Percentiles rank a stretch among this genome's conserved stretches.
Conservation (phyloP, 305 asterid genomes). For the Nicotiana rustica region DNA sequence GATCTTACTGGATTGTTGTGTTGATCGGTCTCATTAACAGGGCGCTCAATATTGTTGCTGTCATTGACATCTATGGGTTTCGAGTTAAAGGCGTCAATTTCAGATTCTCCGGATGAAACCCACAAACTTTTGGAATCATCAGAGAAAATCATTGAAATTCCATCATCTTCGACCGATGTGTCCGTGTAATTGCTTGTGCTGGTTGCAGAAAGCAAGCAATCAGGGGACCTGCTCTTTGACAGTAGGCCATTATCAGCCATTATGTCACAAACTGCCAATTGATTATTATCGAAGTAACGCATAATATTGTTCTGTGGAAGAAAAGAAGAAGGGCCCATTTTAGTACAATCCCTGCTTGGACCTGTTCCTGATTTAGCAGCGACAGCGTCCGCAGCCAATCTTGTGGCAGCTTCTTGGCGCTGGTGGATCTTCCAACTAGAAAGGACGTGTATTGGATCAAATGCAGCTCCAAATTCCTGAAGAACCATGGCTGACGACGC, state of each 20-base stretch:
- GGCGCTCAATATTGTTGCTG: constrained; percentile 23
- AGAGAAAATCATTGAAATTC: constrained; percentile 59
- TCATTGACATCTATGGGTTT: neutral
- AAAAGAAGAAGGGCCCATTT: constrained; percentile 1
- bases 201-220: constrained; percentile 67
- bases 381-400: constrained; percentile 27
- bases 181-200: constrained; percentile 51
- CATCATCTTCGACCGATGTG: constrained; percentile 62
- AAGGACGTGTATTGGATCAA: constrained; percentile 34
- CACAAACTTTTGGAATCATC: constrained; percentile 52
- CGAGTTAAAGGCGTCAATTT: constrained; percentile 20
- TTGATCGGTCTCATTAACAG: neutral
- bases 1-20: constrained; percentile 25
- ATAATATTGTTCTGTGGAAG: neutral
- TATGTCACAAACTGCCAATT: neutral
- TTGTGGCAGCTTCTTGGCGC: constrained; percentile 32
- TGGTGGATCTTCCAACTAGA: constrained; percentile 35
- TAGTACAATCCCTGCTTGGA: neutral
- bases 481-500: neutral
- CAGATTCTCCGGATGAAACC: constrained; percentile 47
- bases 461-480: constrained; percentile 33
- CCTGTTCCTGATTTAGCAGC: constrained; percentile 26
- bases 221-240: constrained; percentile 46
- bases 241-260: constrained; percentile 30
- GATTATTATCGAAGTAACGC: neutral